phyloP scores from a whole-genome alignment of 192 early-diverging fungal genomes.

The Podila epigama region DNA sequence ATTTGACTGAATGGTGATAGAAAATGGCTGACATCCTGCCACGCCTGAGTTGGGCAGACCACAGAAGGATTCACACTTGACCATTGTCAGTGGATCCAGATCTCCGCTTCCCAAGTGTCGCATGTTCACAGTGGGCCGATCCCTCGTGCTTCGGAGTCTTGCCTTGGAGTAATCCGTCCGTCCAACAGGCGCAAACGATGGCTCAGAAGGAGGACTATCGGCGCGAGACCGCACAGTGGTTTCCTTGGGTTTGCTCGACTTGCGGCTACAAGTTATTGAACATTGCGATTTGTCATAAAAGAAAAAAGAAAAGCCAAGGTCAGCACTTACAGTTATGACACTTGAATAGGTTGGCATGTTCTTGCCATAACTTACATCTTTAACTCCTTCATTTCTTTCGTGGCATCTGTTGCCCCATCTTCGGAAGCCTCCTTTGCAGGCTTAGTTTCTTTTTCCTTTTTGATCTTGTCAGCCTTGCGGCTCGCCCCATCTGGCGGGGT shows the following conservation, averaged over 20 bases:
- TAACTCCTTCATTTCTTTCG: slow-evolving; percentile 33
- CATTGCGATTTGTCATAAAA: background rate
- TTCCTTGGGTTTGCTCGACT: slow-evolving; percentile 26
- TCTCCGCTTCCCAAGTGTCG: slow-evolving; percentile 54
- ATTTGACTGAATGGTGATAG: slow-evolving; percentile 73
- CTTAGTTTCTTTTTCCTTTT: slow-evolving; percentile 16
- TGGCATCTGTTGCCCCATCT: slow-evolving; percentile 8
- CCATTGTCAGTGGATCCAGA: slow-evolving; percentile 80
- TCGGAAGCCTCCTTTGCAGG: background rate
- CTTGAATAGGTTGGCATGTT: no score
- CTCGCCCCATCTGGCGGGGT: slow-evolving; percentile 14
- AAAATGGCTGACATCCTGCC: slow-evolving; percentile 82
- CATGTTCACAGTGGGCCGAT: slow-evolving; percentile 52
- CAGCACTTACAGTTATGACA: no score
- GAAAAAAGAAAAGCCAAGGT: no score
- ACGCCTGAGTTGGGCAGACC: slow-evolving; percentile 71
- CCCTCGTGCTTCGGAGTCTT: slow-evolving; percentile 55
- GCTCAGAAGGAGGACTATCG: slow-evolving; percentile 20
- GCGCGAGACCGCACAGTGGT: background rate
- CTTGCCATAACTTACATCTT: slow-evolving; percentile 21
- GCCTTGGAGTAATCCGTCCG: slow-evolving; percentile 64
- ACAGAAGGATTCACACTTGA: slow-evolving; percentile 80
- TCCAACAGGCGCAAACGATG: slow-evolving; percentile 47
- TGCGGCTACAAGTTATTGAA: slow-evolving; percentile 30
- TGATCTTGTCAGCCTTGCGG: slow-evolving; percentile 31